Base-by-base conservation (phyloP, 2,329 filamentous ascomycete species). In the Xylariaceae sp. region DNA sequence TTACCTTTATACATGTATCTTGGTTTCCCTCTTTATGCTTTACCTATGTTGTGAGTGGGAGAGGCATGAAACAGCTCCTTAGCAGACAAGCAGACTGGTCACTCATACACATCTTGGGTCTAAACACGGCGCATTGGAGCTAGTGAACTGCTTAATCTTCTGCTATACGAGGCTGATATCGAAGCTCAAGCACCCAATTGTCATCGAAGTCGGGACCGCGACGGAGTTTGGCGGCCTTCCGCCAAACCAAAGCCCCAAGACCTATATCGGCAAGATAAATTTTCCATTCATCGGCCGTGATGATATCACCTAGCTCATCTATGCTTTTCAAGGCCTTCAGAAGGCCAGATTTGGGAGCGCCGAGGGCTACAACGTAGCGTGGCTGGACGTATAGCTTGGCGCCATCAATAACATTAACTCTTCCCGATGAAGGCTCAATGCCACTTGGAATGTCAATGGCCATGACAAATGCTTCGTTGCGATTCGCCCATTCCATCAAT, bases 401-500 rank as follows among this genome's bases (percentile, higher is more conserved):
- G 3, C 91, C 91, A 69, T 97, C 92, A 37, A 85, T 83, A 47
- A 84, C 77, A 54, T 80, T 83, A 14, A 84, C 81, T 70, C 83
- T 83, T 67, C 92, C 92, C 34, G 87, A 88, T 0, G 87, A 86
- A 2, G 91, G 91, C 62, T 94, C 92, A 46, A 96, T 86, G 4
- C 95, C 95, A 0, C 91, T 94, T 0, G 95, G 95, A 5, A 96
- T 86, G 71, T 96, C 94, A n/a, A 99, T 85, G 0, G 92, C 90
- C 17, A 99, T 78, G 3, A 95, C 88, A 56, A 88, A 87, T 0
- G 92, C 87, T 63, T 92, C 90, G 70, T 88, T 91, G 62, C 92
- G 88, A 71, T 97, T 98, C 2, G 92, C 89, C 92, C 93, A 98
- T 61, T 92, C 89, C 68, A 97, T 95, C 69, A 97, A 85, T 69